phyloP scores from a whole-genome alignment of 1,284 basidiomycete genomes.

The Naganishia cerealis region DNA sequence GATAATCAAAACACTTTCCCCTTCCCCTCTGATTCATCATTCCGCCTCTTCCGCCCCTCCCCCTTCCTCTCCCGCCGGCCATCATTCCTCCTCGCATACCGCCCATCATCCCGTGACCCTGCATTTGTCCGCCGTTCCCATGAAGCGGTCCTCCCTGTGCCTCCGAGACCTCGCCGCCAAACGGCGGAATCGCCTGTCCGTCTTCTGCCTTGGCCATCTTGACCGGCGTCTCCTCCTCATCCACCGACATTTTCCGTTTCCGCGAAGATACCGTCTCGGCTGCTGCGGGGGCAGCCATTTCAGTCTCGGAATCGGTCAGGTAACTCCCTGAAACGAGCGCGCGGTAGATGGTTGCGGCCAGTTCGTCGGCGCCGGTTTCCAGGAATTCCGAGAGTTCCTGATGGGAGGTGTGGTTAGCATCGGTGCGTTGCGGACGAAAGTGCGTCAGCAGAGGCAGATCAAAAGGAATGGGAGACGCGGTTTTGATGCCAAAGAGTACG shows the following conservation, averaged over 20 bases:
- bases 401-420: neutral
- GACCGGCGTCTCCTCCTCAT: neutral
- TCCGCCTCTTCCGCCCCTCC: conserved; percentile 32
- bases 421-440: neutral
- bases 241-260: conserved; percentile 8
- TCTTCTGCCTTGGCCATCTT: conserved; percentile 8
- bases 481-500: neutral
- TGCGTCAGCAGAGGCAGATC: neutral
- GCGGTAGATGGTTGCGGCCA: conserved; percentile 9
- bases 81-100: conserved; percentile 13
- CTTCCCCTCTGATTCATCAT: conserved; percentile 18
- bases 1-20: conserved; percentile 73
- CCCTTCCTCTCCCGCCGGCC: conserved; percentile 20
- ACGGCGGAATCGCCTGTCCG: neutral
- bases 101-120: conserved; percentile 19
- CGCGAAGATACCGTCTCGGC: neutral
- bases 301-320: neutral
- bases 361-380: conserved; percentile 22
- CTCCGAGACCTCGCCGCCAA: neutral
- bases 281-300: neutral
- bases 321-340: conserved; percentile 4
- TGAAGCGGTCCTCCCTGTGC: conserved; percentile 7
- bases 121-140: conserved; percentile 35
- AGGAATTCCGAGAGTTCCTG: conserved; percentile 33
- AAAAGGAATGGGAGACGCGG: conserved; percentile 9